These are phyloP conservation scores for Coemansia sp. DNA, from an alignment of 192 early-diverging fungal genomes.

Conservation along the genomic window DNA sequence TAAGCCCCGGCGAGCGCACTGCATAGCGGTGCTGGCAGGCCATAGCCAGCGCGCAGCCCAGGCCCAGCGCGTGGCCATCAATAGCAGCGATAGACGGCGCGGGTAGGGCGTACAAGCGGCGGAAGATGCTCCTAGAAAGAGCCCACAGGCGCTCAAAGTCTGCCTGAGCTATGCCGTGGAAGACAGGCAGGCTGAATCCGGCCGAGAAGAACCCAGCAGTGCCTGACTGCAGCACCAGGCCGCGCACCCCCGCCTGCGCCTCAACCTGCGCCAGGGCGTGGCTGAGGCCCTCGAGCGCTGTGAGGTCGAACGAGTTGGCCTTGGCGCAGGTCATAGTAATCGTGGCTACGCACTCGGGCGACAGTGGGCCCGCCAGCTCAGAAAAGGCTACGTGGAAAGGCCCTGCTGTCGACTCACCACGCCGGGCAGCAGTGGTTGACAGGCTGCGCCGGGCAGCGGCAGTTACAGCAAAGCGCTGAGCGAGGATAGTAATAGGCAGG, in stretches of 20 bases:
- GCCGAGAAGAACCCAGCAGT: conserved; percentile 38
- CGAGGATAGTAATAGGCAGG: not conserved
- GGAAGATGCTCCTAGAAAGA: conserved; percentile 26
- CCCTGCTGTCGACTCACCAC: not conserved
- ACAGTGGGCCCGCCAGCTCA: conserved; percentile 19
- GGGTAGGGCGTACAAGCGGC: conserved; percentile 36
- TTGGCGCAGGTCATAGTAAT: conserved; percentile 36
- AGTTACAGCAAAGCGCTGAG: not conserved
- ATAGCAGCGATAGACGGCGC: conserved; percentile 45
- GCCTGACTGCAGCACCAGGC: conserved; percentile 33
- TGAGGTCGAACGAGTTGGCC: conserved; percentile 38
- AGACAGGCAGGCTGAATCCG: conserved; percentile 36
- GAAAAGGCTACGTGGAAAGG: conserved; percentile 31
- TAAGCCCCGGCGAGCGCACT: conserved; percentile 19
- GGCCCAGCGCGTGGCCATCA: conserved; percentile 40
- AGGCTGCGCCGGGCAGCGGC: conserved; percentile 10
- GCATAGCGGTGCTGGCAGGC: conserved; percentile 45
- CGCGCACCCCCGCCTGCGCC: conserved; percentile 23
- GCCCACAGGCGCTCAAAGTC: conserved; percentile 35
- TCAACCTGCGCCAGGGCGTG: conserved; percentile 25
- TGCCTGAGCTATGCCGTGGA: conserved; percentile 17
- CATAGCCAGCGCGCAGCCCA: conserved; percentile 45
- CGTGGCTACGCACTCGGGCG: conserved; percentile 27
- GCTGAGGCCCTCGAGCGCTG: conserved; percentile 27
- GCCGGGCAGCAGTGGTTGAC: conserved; percentile 4